phyloP scores from a whole-genome alignment of 2,329 filamentous ascomycete species.

The Nothomitra cinnamomea region DNA sequence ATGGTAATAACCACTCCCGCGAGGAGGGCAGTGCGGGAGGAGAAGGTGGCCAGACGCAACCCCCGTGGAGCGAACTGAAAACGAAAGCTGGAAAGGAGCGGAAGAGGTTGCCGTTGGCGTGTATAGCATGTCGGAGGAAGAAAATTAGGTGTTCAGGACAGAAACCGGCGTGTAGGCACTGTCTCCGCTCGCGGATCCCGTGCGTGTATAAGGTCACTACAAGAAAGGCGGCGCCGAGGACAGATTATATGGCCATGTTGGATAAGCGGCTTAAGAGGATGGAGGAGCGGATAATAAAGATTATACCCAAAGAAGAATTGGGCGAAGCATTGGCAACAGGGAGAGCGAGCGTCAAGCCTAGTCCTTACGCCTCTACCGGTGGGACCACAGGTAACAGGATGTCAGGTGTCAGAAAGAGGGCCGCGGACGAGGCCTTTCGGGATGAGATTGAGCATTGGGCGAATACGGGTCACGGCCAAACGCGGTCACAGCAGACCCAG shows the following conservation, averaged over 20 bases:
- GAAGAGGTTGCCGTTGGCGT: conserved; percentile 80
- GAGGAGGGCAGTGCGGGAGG: conserved; percentile 8
- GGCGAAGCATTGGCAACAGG: conserved; percentile 50
- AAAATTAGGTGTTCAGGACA: conserved; percentile 97
- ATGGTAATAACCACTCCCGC: background rate
- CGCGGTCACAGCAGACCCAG: too few relatives aligned
- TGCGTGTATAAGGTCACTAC: conserved; percentile 97
- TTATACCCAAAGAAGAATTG: conserved; percentile 74
- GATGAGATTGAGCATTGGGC: conserved; percentile 71
- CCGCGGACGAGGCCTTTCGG: conserved; percentile 74
- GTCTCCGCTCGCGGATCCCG: conserved; percentile 75
- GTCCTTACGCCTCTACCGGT: conserved; percentile 29
- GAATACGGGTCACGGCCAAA: conserved; percentile 23
- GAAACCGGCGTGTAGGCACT: conserved; percentile 95
- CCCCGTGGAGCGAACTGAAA: conserved; percentile 35
- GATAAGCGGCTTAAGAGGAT: conserved; percentile 91
- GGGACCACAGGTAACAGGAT: conserved; percentile 28
- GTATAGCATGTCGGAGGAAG: conserved; percentile 88
- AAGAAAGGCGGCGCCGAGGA: conserved; percentile 80
- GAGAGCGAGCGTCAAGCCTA: conserved; percentile 71
- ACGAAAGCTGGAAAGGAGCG: conserved; percentile 77
- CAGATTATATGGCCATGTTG: conserved; percentile 98
- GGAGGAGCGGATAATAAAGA: conserved; percentile 95
- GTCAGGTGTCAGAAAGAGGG: conserved; percentile 54
- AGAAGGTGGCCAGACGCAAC: conserved; percentile 18